Evolutionary conservation across 805 yeast genomes (phyloP).

Genomic region (Starmerella bacillaris): DNA sequence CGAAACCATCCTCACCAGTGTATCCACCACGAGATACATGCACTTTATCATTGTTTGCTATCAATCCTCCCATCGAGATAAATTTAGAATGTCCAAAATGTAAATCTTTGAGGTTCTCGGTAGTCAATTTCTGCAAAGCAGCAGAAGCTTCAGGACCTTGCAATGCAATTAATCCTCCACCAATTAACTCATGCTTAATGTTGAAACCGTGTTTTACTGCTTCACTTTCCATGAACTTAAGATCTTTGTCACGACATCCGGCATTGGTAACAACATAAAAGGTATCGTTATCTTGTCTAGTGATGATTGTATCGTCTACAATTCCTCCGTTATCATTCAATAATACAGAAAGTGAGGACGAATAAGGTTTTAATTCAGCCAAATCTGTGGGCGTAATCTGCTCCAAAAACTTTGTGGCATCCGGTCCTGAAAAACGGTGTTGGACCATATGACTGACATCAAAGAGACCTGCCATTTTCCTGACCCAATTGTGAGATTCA

Average conservation of each 20-base stretch:
- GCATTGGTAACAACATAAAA: slow-evolving; percentile 92
- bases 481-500: slow-evolving; percentile 89
- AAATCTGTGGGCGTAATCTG: slow-evolving; percentile 80
- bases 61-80: slow-evolving; percentile 25
- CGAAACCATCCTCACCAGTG: slow-evolving; percentile 98
- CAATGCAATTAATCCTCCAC: slow-evolving; percentile 65
- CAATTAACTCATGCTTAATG: slow-evolving; percentile 29
- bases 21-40: slow-evolving; percentile 92
- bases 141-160: slow-evolving; percentile 83
- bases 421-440: slow-evolving; percentile 57
- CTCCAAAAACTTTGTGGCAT: slow-evolving; percentile 50
- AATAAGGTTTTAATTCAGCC: slow-evolving; percentile 33
- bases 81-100: slow-evolving; percentile 57
- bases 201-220: slow-evolving; percentile 26
- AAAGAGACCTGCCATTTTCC: slow-evolving; percentile 71
- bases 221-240: slow-evolving; percentile 41
- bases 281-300: slow-evolving; percentile 44
- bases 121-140: slow-evolving; percentile 46
- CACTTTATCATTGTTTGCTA: slow-evolving; percentile 22
- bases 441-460: slow-evolving; percentile 98
- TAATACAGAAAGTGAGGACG: slow-evolving; percentile 61
- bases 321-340: slow-evolving; percentile 63
- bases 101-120: slow-evolving; percentile 38
- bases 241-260: slow-evolving; percentile 74
- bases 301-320: slow-evolving; percentile 84